Conservation (phyloP, 176 grass and related monocot genomes). For the Thinopyrum elongatum region DNA sequence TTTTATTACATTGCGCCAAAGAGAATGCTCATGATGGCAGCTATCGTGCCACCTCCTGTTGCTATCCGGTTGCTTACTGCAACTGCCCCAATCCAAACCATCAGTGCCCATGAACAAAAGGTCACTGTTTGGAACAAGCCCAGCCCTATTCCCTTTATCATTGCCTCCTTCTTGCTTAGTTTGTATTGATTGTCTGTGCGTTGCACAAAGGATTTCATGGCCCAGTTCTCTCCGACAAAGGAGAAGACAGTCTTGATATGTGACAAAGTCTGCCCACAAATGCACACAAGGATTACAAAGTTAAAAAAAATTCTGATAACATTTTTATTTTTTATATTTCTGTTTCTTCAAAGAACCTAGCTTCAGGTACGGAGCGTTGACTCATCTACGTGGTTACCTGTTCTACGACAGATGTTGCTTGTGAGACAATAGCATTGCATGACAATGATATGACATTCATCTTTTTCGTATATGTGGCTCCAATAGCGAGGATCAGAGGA, state of each 20-base stretch:
- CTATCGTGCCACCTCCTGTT: constrained; percentile 39
- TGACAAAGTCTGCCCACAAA: constrained; percentile 39
- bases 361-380: neutral
- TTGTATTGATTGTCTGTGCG: constrained; percentile 39
- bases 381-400: constrained; percentile 29
- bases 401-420: constrained; percentile 48
- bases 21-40: constrained; percentile 57
- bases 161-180: constrained; percentile 40
- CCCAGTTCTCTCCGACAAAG: constrained; percentile 40
- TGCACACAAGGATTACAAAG: neutral
- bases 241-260: constrained; percentile 48
- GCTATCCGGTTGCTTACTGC: constrained; percentile 31
- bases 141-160: constrained; percentile 42
- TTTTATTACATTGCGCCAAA: constrained; percentile 50
- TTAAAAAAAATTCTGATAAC: too few relatives aligned
- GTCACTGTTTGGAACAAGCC: constrained; percentile 48
- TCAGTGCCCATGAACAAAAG: constrained; percentile 51
- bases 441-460: constrained; percentile 30
- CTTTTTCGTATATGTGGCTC: constrained; percentile 36
- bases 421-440: constrained; percentile 15
- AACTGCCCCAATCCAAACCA: constrained; percentile 49
- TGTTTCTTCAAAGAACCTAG: neutral
- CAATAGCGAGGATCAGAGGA: constrained; percentile 44
- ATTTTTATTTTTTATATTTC: neutral
- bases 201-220: constrained; percentile 27